Conservation (phyloP, 805 yeast genomes). For the Ogataea ganodermae region DNA sequence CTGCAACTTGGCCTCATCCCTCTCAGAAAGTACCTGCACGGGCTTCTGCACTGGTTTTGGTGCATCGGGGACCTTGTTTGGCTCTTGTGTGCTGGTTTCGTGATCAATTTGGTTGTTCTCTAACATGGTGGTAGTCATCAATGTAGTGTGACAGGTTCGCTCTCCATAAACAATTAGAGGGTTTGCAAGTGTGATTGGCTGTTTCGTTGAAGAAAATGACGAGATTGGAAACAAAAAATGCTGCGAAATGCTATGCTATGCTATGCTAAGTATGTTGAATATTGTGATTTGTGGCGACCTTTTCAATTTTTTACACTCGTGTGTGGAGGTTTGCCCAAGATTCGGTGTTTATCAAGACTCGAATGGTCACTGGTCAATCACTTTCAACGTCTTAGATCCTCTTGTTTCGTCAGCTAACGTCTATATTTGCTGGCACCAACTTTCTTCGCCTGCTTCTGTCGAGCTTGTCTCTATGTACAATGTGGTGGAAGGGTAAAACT, state of each 20-base stretch:
- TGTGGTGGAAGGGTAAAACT: not conserved
- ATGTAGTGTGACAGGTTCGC: slow-evolving; percentile 3
- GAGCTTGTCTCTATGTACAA: slow-evolving; percentile 6
- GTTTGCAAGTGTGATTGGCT: not conserved
- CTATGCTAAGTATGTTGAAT: not conserved
- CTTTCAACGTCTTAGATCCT: too few species aligned
- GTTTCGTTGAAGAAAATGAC: not conserved
- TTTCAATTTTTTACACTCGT: not conserved
- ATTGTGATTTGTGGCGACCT: slow-evolving; percentile 3
- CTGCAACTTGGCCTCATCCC: slow-evolving; percentile 34
- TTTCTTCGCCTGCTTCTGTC: not conserved
- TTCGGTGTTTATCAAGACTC: not conserved
- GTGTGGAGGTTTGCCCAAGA: not conserved
- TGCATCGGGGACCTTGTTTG: not conserved
- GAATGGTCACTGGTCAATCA: not conserved
- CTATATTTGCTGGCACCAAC: not conserved
- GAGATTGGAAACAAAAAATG: not conserved
- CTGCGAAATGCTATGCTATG: slow-evolving; percentile 7
- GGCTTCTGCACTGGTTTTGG: not conserved
- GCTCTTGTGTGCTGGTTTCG: not conserved
- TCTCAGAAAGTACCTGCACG: slow-evolving; percentile 8
- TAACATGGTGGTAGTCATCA: slow-evolving; percentile 1
- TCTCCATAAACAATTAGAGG: not conserved
- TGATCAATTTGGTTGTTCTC: not conserved
- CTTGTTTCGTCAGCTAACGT: not conserved